These are phyloP conservation scores for Pseudocercospora cruenta DNA, from an alignment of 2,329 filamentous ascomycete species.

Conservation along the genomic window DNA sequence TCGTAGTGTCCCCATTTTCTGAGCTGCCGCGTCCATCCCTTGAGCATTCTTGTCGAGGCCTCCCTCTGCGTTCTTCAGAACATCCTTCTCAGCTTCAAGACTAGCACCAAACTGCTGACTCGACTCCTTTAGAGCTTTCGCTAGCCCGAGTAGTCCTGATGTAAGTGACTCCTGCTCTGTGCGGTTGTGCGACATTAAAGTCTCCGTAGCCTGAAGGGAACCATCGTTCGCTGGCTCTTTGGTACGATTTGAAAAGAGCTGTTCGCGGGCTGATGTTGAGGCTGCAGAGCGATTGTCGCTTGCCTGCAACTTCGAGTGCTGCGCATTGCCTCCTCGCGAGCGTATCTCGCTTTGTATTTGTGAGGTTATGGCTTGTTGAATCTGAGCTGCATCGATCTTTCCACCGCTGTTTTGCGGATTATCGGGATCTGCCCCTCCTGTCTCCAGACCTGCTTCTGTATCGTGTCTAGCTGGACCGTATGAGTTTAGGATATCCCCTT, in stretches of 20 bases:
- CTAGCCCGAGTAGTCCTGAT: constrained; percentile 78
- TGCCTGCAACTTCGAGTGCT: constrained; percentile 19
- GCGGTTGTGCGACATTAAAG: constrained; percentile 74
- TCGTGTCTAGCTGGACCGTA: constrained; percentile 47
- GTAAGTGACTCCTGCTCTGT: constrained; percentile 83
- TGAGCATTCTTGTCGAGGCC: constrained; percentile 77
- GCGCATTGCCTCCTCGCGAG: constrained; percentile 25
- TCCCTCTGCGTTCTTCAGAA: constrained; percentile 70
- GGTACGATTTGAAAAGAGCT: constrained; percentile 41
- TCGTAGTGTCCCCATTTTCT: constrained; percentile 74
- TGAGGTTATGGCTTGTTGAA: constrained; percentile 17
- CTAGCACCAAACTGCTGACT: constrained; percentile 72
- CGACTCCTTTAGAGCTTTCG: constrained; percentile 73
- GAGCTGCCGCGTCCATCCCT: constrained; percentile 75
- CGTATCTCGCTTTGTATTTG: constrained; percentile 31
- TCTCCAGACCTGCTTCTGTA: constrained; percentile 34
- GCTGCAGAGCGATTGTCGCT: constrained; percentile 36
- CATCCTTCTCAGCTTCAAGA: constrained; percentile 73
- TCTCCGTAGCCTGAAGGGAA: constrained; percentile 55
- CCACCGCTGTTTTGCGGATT: not conserved
- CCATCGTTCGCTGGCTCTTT: constrained; percentile 15
- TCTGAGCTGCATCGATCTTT: constrained; percentile 8
- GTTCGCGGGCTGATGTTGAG: constrained; percentile 40
- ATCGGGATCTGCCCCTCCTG: constrained; percentile 4
- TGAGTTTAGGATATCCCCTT: constrained; percentile 45